Percentiles rank a stretch among this genome's conserved stretches.
Conservation (phyloP, 305 asterid species). For the Solanum chacoense region DNA sequence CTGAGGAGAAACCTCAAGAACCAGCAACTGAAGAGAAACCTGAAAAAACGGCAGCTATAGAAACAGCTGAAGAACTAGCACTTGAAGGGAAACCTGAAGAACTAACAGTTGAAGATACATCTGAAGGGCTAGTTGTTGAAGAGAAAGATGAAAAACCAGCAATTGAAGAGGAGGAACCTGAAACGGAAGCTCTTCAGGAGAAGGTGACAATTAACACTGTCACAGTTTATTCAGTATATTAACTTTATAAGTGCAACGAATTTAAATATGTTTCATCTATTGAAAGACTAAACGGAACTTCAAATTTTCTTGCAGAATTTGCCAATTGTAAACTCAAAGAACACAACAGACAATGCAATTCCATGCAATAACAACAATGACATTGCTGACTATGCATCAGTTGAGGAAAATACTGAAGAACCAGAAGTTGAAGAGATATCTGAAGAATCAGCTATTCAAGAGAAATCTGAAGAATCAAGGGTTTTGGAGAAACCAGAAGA, state of each 20-base stretch:
- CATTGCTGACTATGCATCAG: neutral
- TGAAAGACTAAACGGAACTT: neutral
- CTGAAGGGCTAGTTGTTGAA: neutral
- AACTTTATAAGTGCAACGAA: neutral
- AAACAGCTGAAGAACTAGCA: neutral
- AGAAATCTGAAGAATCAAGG: neutral
- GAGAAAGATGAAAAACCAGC: neutral
- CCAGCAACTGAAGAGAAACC: neutral
- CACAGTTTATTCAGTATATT: neutral
- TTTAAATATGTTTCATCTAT: neutral
- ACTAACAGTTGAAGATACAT: neutral
- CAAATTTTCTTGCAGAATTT: neutral
- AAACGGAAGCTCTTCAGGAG: neutral
- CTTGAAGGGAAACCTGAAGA: neutral
- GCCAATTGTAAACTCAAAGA: neutral
- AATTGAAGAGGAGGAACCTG: neutral
- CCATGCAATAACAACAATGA: neutral
- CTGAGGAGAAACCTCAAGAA: neutral
- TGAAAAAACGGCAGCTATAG: neutral
- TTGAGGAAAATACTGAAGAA: neutral
- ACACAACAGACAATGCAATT: neutral
- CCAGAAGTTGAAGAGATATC: neutral
- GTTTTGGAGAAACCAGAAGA: neutral
- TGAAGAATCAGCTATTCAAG: neutral
- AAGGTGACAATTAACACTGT: neutral